Percentiles rank a stretch among this genome's conserved stretches.
These are phyloP conservation scores for Endocalyx cinctus DNA, from an alignment of 2,329 filamentous ascomycete species.

Conservation along the genomic window DNA sequence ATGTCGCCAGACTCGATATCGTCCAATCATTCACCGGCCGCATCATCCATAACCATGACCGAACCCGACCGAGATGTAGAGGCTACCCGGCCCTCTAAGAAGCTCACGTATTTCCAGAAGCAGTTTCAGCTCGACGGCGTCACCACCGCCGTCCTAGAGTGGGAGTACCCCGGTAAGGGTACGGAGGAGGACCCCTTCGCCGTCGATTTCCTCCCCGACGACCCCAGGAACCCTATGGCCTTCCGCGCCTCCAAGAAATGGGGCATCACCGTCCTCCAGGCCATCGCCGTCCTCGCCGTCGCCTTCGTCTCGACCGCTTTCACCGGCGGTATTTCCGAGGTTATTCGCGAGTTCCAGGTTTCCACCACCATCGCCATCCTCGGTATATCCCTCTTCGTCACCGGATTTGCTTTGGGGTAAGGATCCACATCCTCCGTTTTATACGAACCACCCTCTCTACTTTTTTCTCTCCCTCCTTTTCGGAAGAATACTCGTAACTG, in stretches of 20 bases:
- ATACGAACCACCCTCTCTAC: no score
- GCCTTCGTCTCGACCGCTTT: constrained; percentile 67
- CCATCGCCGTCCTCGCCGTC: constrained; percentile 63
- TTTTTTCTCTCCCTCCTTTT: no score
- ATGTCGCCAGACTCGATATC: no score
- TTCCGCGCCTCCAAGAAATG: constrained; percentile 58
- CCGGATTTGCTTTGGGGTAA: constrained; percentile 43
- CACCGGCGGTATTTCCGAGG: constrained; percentile 50
- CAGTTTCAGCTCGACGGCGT: constrained; percentile 55
- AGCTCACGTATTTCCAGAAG: constrained; percentile 44
- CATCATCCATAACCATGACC: constrained; percentile 29
- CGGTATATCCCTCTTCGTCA: constrained; percentile 52
- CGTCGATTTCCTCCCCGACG: constrained; percentile 63
- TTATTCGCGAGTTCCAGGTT: constrained; percentile 52
- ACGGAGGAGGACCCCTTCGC: constrained; percentile 63
- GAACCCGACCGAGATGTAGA: constrained; percentile 36
- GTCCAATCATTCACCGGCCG: constrained; percentile 4
- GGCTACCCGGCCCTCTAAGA: constrained; percentile 28
- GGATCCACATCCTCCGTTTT: no score
- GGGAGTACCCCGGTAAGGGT: constrained; percentile 55
- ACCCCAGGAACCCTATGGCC: constrained; percentile 62
- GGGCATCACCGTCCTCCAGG: constrained; percentile 58
- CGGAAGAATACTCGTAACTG: no score
- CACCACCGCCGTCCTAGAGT: constrained; percentile 50
- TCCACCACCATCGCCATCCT: constrained; percentile 43